Conservation (phyloP, 2,329 filamentous ascomycete genomes). For the Xylariomycetidae sp. region DNA sequence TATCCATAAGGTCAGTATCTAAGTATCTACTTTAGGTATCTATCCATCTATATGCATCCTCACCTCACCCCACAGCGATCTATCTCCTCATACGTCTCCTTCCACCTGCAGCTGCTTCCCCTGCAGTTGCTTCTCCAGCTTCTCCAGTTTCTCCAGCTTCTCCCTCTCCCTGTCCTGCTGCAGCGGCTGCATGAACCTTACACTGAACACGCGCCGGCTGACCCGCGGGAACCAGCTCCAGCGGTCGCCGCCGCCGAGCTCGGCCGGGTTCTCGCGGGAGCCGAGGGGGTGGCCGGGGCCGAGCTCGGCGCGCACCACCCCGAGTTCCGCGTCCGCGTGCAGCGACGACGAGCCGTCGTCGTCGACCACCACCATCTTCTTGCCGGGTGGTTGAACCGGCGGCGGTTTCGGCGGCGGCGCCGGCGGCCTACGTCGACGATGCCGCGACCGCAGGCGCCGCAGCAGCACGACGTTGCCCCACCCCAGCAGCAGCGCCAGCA, state of each 20-base stretch:
- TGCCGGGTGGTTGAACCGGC: too few species aligned
- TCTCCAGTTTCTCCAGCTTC: too few species aligned
- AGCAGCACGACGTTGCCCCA: constrained; percentile 8
- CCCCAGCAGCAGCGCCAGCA: constrained; percentile 14
- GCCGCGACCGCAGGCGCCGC: constrained; percentile 16
- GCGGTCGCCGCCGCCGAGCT: constrained; percentile 11
- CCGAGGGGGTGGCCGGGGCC: constrained; percentile 12
- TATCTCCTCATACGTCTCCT: too few species aligned
- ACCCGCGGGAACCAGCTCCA: constrained; percentile 19
- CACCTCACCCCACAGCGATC: too few species aligned
- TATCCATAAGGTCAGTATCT: too few species aligned
- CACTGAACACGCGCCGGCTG: constrained; percentile 13
- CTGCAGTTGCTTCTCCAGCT: too few species aligned
- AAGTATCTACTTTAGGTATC: too few species aligned
- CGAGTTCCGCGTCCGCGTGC: constrained; percentile 17
- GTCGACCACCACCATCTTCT: too few species aligned
- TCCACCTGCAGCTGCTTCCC: too few species aligned
- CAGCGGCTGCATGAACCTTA: too few species aligned
- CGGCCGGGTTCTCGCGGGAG: constrained; percentile 21
- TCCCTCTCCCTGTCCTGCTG: too few species aligned
- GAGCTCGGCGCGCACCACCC: constrained; percentile 20
- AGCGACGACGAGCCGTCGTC: not conserved
- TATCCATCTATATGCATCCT: too few species aligned
- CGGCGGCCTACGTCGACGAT: constrained; percentile 7
- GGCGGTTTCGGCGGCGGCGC: constrained; percentile 6